Evolutionary conservation across 225 moss, liverwort and hornwort genomes (phyloP).

Genomic region (Antitrichia curtipendula): DNA sequence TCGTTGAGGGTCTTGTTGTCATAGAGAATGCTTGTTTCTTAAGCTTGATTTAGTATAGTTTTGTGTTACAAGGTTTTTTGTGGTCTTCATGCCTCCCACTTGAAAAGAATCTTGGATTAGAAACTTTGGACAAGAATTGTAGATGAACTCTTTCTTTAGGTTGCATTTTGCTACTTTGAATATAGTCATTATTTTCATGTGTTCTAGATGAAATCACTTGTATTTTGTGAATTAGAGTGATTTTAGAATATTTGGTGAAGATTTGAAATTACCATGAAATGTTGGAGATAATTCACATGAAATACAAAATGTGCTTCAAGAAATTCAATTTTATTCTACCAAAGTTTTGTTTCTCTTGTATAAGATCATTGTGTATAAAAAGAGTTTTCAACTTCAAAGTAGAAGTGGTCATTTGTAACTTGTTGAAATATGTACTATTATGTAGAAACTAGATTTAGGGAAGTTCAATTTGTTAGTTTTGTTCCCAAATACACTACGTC

Average conservation of each 20-base stretch:
- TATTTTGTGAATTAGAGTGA: background rate
- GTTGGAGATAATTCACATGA: background rate
- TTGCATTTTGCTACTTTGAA: background rate
- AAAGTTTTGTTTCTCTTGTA: background rate
- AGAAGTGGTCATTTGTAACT: background rate
- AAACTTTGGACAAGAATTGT: background rate
- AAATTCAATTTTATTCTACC: fast-evolving
- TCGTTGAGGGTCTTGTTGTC: fast-evolving
- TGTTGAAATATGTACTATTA: background rate
- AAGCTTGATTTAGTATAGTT: background rate
- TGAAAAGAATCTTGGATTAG: fast-evolving
- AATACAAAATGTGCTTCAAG: fast-evolving
- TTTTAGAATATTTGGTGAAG: background rate
- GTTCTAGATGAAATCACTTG: background rate
- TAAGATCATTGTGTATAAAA: background rate
- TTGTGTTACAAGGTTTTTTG: background rate
- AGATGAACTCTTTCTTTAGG: background rate
- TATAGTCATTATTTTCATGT: background rate
- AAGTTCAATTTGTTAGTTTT: background rate
- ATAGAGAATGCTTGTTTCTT: fast-evolving
- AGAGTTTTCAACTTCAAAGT: background rate
- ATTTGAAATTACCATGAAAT: background rate
- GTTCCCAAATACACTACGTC: fast-evolving
- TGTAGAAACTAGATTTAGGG: background rate
- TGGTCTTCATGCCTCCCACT: background rate